Conservation (phyloP, 192 early-diverging fungal species). For the Rhizophagus sp. region DNA sequence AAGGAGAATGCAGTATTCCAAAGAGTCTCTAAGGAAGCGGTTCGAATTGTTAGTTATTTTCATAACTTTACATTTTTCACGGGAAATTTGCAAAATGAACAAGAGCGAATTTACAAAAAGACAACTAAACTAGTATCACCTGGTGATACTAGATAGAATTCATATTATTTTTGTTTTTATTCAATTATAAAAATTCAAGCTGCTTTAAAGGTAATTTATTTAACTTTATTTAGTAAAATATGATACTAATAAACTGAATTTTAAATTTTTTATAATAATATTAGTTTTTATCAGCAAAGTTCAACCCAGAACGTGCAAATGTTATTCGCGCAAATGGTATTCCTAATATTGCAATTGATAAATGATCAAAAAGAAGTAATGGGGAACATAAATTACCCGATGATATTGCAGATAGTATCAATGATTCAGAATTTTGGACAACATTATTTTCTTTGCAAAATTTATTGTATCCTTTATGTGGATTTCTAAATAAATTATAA, state of each 20-base stretch:
- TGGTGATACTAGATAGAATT: background rate
- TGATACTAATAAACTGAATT: too few relatives aligned
- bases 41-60: conserved; percentile 16
- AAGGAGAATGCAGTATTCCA: background rate
- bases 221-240: too few relatives aligned
- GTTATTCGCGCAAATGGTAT: background rate
- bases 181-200: background rate
- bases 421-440: conserved; percentile 11
- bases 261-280: too few relatives aligned
- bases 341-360: background rate
- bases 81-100: background rate
- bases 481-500: conserved; percentile 2
- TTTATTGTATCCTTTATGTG: conserved; percentile 1
- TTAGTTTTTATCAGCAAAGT: too few relatives aligned
- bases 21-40: background rate
- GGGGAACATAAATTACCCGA: background rate
- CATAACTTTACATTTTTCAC: background rate
- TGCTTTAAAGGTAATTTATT: background rate
- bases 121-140: background rate
- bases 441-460: conserved; percentile 18
- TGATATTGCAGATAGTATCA: conserved; percentile 7
- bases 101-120: background rate
- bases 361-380: conserved; percentile 3
- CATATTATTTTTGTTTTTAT: conserved; percentile 6
- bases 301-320: background rate